A percentile compares a stretch with the other conserved stretches of the same genome.
These are phyloP conservation scores for Aureobasidium vineae DNA, from an alignment of 2,329 filamentous ascomycete species.

Conservation along the genomic window DNA sequence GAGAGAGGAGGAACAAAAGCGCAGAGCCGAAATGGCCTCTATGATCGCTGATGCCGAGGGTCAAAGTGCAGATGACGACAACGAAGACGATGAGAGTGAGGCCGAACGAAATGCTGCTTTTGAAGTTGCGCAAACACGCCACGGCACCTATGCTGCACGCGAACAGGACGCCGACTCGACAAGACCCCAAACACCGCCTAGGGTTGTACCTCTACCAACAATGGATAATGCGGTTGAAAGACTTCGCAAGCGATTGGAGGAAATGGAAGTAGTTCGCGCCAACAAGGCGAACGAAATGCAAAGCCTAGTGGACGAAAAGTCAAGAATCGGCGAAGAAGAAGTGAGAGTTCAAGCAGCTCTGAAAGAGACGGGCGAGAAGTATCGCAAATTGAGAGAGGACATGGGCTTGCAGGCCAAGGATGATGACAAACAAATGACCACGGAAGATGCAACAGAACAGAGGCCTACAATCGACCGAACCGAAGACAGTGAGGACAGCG, in stretches of 20 bases:
- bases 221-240: slow-evolving; percentile 65
- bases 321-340: slow-evolving; percentile 67
- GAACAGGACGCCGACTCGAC: slow-evolving; percentile 42
- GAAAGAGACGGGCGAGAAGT: slow-evolving; percentile 74
- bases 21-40: slow-evolving; percentile 75
- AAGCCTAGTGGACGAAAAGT: slow-evolving; percentile 65
- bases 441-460: neutral
- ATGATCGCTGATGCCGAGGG: slow-evolving; percentile 79
- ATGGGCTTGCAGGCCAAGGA: slow-evolving; percentile 5
- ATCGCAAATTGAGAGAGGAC: slow-evolving; percentile 54
- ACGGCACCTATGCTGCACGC: slow-evolving; percentile 72
- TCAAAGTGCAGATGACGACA: slow-evolving; percentile 53
- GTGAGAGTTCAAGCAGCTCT: slow-evolving; percentile 76
- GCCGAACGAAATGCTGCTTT: slow-evolving; percentile 71
- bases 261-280: slow-evolving; percentile 60
- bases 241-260: slow-evolving; percentile 60
- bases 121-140: slow-evolving; percentile 79
- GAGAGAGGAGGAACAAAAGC: slow-evolving; percentile 60
- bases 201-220: slow-evolving; percentile 74
- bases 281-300: slow-evolving; percentile 63
- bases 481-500: neutral
- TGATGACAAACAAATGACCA: slow-evolving; percentile 12
- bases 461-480: neutral
- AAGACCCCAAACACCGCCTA: slow-evolving; percentile 61
- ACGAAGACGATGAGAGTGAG: slow-evolving; percentile 66